Conservation (phyloP, 1,284 basidiomycete species). For the Puccinia horiana region DNA sequence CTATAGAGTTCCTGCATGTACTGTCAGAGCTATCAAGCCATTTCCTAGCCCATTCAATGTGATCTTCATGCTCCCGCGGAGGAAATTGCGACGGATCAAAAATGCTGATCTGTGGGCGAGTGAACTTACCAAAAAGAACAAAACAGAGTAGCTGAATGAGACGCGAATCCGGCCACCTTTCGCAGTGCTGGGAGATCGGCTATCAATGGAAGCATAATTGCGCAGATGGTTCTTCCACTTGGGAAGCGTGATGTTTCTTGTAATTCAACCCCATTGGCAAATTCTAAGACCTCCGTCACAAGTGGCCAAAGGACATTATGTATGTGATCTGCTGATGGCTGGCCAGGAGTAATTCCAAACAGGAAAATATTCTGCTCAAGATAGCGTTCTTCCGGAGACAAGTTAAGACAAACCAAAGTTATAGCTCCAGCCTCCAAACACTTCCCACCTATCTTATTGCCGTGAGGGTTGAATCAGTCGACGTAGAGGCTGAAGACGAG, state of each 20-base stretch:
- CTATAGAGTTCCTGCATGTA: neutral
- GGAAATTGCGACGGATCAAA: neutral
- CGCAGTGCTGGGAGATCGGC: slow-evolving; percentile 32
- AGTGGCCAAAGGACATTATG: slow-evolving; percentile 12
- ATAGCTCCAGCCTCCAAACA: neutral
- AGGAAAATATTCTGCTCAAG: slow-evolving; percentile 14
- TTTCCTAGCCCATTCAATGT: neutral
- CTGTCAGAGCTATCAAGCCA: neutral
- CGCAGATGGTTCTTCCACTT: neutral
- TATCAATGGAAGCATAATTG: slow-evolving; percentile 20
- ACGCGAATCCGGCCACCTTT: slow-evolving; percentile 31
- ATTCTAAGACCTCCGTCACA: neutral
- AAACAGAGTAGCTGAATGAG: no score
- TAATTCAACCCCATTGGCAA: slow-evolving; percentile 1
- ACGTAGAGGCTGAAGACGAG: slow-evolving; percentile 23
- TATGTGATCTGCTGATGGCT: slow-evolving; percentile 16
- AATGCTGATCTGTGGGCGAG: neutral
- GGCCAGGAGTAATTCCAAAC: slow-evolving; percentile 15
- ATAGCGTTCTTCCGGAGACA: slow-evolving; percentile 14
- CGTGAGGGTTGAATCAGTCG: slow-evolving; percentile 35
- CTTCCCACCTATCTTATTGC: neutral
- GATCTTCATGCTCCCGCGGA: neutral
- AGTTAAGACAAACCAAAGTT: slow-evolving; percentile 21
- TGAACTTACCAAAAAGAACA: neutral
- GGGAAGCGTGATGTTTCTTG: neutral